phyloP scores from a whole-genome alignment of 108 stramenopile species.

The Aurantiochytrium sp. region DNA sequence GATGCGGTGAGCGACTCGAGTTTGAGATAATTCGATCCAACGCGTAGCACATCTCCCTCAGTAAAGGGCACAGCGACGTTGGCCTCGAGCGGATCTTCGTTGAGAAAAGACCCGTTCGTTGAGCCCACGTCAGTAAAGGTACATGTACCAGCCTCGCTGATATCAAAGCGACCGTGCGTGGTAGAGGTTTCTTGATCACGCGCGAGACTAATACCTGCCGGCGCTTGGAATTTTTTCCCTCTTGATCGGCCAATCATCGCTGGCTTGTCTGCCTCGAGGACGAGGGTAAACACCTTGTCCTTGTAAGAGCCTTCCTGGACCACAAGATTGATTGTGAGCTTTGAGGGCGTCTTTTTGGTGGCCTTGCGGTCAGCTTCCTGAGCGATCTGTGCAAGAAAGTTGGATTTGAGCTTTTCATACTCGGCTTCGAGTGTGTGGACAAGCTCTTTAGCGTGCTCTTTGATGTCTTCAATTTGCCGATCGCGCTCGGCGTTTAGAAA shows the following conservation, averaged over 20 bases:
- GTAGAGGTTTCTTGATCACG: neutral
- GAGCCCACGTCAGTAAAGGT: neutral
- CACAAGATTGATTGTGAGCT: neutral
- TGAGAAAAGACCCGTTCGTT: neutral
- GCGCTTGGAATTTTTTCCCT: neutral
- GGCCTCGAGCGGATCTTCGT: neutral
- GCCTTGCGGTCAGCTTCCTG: neutral
- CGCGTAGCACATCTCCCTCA: neutral
- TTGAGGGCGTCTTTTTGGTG: neutral
- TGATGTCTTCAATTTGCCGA: neutral
- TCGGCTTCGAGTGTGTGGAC: neutral
- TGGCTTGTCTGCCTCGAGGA: neutral
- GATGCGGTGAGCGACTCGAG: neutral
- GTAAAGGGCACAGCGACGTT: neutral
- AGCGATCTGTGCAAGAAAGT: neutral
- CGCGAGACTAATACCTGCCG: neutral
- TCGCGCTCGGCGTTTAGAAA: neutral
- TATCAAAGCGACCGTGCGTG: neutral
- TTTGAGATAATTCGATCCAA: neutral
- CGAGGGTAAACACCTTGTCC: neutral
- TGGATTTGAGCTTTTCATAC: neutral
- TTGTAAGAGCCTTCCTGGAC: neutral
- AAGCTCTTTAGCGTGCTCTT: neutral
- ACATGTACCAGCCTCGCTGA: neutral
- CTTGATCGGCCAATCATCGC: slow-evolving; percentile 1